These are phyloP conservation scores for Coleophoma crateriformis DNA, from an alignment of 2,329 filamentous ascomycete species.

Conservation along the genomic window DNA sequence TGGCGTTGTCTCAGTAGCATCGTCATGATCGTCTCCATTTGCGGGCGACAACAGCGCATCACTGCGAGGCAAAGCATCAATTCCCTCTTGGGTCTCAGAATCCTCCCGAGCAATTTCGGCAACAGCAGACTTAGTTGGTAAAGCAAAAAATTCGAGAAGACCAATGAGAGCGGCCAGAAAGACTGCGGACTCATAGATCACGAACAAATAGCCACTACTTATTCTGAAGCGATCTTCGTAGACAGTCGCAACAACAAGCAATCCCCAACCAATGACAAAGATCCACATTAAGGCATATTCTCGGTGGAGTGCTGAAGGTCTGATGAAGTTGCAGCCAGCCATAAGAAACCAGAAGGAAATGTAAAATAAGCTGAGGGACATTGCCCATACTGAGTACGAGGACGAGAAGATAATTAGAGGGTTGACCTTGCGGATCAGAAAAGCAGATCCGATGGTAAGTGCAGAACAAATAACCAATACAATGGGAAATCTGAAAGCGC, in stretches of 20 bases:
- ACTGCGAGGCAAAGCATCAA: conserved; percentile 23
- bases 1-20: conserved; percentile 47
- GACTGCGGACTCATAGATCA: conserved; percentile 72
- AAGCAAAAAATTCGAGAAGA: conserved; percentile 73
- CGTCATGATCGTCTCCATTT: conserved; percentile 24
- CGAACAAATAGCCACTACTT: conserved; percentile 72
- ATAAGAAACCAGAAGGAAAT: conserved; percentile 78
- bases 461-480: conserved; percentile 63
- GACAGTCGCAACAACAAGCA: conserved; percentile 68
- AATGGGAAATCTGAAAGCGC: conserved; percentile 79
- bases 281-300: conserved; percentile 81
- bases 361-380: conserved; percentile 79
- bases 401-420: conserved; percentile 89
- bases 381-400: conserved; percentile 80
- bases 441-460: conserved; percentile 66
- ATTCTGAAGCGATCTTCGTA: conserved; percentile 70
- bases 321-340: conserved; percentile 68
- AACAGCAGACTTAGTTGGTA: conserved; percentile 68
- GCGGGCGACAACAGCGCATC: conserved; percentile 33
- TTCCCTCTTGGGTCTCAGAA: conserved; percentile 35
- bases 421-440: conserved; percentile 76
- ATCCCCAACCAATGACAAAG: conserved; percentile 66
- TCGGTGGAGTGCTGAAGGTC: conserved; percentile 82
- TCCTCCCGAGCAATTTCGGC: conserved; percentile 50
- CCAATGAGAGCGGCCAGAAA: conserved; percentile 72